These are phyloP conservation scores for Echinosophora koreensis DNA, from an alignment of 306 rosid species.

Conservation along the genomic window DNA sequence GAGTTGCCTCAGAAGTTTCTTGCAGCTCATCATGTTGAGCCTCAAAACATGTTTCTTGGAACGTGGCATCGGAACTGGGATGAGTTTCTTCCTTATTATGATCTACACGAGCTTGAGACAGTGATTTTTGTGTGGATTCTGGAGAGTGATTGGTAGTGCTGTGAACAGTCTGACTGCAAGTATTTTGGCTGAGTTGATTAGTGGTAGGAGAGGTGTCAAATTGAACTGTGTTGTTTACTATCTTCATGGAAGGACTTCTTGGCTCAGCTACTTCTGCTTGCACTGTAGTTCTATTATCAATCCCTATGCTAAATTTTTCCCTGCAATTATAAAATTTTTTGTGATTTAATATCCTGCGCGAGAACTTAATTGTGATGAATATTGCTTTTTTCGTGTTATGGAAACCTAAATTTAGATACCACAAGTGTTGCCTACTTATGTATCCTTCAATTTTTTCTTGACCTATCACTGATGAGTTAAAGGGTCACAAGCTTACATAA, in stretches of 20 bases:
- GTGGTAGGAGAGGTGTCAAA: slow-evolving; percentile 37
- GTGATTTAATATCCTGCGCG: neutral
- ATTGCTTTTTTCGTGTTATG: too few species aligned
- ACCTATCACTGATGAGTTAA: neutral
- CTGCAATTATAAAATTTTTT: slow-evolving; percentile 51
- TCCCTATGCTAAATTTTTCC: slow-evolving; percentile 61
- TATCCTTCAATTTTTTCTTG: neutral
- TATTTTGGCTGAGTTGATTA: slow-evolving; percentile 38
- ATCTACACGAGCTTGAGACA: slow-evolving; percentile 8
- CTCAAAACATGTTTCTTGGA: slow-evolving; percentile 44
- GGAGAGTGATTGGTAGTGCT: slow-evolving; percentile 24
- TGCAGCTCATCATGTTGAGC: slow-evolving; percentile 30
- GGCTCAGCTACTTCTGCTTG: slow-evolving; percentile 45
- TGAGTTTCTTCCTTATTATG: slow-evolving; percentile 35
- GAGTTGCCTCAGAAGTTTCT: slow-evolving; percentile 49
- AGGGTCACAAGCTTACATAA: neutral
- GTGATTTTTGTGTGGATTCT: slow-evolving; percentile 28
- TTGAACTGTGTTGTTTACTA: slow-evolving; percentile 4
- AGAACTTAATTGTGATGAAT: too few species aligned
- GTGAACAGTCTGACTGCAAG: slow-evolving; percentile 24
- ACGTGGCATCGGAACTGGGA: slow-evolving; percentile 37
- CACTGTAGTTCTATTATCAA: slow-evolving; percentile 36
- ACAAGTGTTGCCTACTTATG: neutral
- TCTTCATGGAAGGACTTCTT: slow-evolving; percentile 42
- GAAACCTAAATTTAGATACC: neutral